phyloP scores from a whole-genome alignment of 352 stramenopile genomes.

The Globisporangium mamillatum region DNA sequence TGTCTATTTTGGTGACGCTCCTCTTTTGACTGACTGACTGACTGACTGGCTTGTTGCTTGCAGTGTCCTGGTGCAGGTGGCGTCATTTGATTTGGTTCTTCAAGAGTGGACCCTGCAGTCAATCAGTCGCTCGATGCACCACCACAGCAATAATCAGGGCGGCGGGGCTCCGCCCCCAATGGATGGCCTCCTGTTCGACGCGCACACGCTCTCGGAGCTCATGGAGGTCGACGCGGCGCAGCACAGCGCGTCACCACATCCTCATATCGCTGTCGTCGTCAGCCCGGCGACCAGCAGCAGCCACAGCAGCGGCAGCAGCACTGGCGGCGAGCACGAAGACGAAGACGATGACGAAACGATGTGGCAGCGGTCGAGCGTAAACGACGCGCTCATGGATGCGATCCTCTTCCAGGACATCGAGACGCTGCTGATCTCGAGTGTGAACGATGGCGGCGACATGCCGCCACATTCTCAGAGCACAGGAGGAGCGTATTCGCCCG shows the following conservation, averaged over 20 bases:
- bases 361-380: not conserved
- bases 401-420: conserved; percentile 21
- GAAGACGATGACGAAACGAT: conserved; percentile 1
- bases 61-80: too few species aligned
- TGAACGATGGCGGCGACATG: not conserved
- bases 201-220: conserved; percentile 14
- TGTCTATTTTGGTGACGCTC: too few species aligned
- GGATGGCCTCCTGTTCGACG: conserved; percentile 11
- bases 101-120: too few species aligned
- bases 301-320: not conserved
- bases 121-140: not conserved
- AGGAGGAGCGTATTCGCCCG: not conserved
- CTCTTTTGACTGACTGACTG: too few species aligned
- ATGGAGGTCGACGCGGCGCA: conserved; percentile 5
- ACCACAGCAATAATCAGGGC: too few species aligned
- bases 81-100: too few species aligned
- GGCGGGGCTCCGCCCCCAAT: not conserved
- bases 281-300: not conserved
- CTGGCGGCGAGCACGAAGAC: not conserved
- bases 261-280: not conserved
- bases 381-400: conserved; percentile 14
- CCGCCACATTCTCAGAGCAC: not conserved
- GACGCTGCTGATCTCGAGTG: conserved; percentile 5
- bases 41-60: too few species aligned
- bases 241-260: not conserved